These are phyloP conservation scores for Cubamyces lactineus DNA, from an alignment of 768 basidiomycete species.

Conservation along the genomic window DNA sequence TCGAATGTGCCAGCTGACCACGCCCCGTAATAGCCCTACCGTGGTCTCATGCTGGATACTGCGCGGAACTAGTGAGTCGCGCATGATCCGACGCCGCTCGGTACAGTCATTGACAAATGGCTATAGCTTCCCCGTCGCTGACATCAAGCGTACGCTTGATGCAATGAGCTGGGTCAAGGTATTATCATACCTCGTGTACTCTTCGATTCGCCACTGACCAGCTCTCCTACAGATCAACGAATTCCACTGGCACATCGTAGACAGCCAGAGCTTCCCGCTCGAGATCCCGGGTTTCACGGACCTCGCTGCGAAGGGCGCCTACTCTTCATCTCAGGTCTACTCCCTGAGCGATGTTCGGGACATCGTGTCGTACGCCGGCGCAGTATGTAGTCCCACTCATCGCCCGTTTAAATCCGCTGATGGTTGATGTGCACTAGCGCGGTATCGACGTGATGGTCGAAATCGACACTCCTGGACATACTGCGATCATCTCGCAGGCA, in stretches of 20 bases:
- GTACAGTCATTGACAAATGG: not conserved
- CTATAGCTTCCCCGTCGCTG: conserved; percentile 60
- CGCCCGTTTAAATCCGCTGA: not conserved
- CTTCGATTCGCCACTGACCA: not conserved
- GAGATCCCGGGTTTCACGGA: conserved; percentile 42
- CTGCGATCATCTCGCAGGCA: conserved; percentile 43
- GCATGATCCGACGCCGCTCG: not conserved
- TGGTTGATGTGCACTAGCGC: conserved; percentile 35
- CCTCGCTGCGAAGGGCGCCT: conserved; percentile 48
- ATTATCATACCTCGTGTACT: not conserved
- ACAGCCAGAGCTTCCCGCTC: conserved; percentile 57
- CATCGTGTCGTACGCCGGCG: conserved; percentile 49
- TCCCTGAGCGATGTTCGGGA: conserved; percentile 40
- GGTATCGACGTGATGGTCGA: conserved; percentile 55
- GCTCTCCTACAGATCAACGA: conserved; percentile 43
- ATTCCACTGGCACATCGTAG: conserved; percentile 53
- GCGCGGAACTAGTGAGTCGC: conserved; percentile 67
- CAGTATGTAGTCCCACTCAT: conserved; percentile 35
- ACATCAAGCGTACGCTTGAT: conserved; percentile 71
- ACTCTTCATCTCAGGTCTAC: conserved; percentile 41
- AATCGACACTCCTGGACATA: conserved; percentile 57
- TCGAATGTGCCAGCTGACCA: not conserved
- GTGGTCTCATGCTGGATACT: conserved; percentile 83
- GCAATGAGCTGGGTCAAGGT: conserved; percentile 57
- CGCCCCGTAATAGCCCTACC: conserved; percentile 58